Evolutionary conservation across 2,329 filamentous ascomycete species (phyloP).

Genomic region (Apiospora marii): DNA sequence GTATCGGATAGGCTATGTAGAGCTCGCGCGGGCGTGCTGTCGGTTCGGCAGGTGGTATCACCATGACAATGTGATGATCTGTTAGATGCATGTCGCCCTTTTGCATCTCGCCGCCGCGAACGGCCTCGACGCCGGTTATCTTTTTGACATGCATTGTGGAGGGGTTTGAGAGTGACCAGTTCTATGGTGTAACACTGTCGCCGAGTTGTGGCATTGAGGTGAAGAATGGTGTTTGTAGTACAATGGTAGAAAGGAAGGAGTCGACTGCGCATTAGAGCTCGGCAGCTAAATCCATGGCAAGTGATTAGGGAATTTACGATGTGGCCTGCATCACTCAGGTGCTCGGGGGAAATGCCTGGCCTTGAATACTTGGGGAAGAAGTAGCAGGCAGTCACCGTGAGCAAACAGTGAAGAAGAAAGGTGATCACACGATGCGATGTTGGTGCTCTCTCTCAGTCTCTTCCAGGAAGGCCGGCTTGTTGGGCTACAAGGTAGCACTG

Average conservation of each 20-base stretch:
- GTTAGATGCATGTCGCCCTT: constrained; percentile 67
- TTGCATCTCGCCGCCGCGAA: constrained; percentile 65
- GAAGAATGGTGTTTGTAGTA: not conserved
- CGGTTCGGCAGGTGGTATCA: constrained; percentile 33
- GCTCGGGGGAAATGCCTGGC: constrained; percentile 1
- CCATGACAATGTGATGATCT: constrained; percentile 64
- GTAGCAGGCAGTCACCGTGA: constrained; percentile 12
- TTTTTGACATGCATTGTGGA: constrained; percentile 40
- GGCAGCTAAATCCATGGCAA: constrained; percentile 9
- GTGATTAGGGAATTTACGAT: constrained; percentile 6
- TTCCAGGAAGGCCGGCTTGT: not conserved
- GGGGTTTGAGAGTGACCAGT: not conserved
- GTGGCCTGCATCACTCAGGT: constrained; percentile 18
- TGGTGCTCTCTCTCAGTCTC: constrained; percentile 5
- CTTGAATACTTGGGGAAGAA: not conserved
- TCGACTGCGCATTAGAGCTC: not conserved
- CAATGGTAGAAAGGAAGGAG: not conserved
- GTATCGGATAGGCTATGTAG: constrained; percentile 96
- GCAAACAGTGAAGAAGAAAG: not conserved
- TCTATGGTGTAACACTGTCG: not conserved
- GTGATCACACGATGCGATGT: constrained; percentile 10
- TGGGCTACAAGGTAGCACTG: constrained; percentile 12
- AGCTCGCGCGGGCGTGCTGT: constrained; percentile 64
- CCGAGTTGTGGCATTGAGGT: constrained; percentile 12
- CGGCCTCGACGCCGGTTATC: constrained; percentile 69